These are phyloP conservation scores for Clavulina sp. DNA, from an alignment of 768 basidiomycete species.

Conservation along the genomic window DNA sequence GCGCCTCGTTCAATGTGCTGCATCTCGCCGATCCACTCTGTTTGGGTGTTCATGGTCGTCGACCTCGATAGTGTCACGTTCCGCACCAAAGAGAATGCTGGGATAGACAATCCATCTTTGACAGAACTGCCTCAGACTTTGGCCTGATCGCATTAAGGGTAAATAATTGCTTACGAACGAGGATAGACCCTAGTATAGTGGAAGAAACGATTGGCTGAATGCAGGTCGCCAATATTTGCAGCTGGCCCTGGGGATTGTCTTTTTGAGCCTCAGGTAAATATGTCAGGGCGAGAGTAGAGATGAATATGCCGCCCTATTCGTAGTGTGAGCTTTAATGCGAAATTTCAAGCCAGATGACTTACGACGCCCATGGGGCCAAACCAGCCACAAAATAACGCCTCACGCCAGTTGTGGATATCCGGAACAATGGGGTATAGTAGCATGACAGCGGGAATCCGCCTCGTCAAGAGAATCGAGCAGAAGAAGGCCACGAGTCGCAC, in stretches of 20 bases:
- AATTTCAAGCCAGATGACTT: too few relatives aligned
- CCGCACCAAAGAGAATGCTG: not conserved
- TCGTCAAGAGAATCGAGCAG: not conserved
- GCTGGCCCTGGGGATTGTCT: not conserved
- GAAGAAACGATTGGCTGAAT: not conserved
- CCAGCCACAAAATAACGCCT: not conserved
- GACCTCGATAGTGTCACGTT: not conserved
- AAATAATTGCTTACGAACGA: not conserved
- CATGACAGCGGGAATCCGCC: slow-evolving; percentile 1
- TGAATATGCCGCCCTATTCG: not conserved
- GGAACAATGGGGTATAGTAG: not conserved
- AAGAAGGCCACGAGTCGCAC: not conserved
- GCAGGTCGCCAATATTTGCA: not conserved
- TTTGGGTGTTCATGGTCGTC: not conserved
- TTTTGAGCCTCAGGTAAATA: not conserved
- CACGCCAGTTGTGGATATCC: not conserved
- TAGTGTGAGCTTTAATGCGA: too few relatives aligned
- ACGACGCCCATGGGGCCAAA: slow-evolving; percentile 4
- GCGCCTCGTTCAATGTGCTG: too few relatives aligned
- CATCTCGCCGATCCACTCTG: too few relatives aligned
- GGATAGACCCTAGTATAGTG: not conserved
- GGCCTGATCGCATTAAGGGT: not conserved
- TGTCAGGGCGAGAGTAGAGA: not conserved
- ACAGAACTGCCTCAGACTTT: not conserved
- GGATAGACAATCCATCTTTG: slow-evolving; percentile 1